A percentile compares a stretch with the other conserved stretches of the same genome.
Evolutionary conservation across 495 filamentous ascomycete genomes (phyloP).

Genomic region (Aspergillus ellipticus): DNA sequence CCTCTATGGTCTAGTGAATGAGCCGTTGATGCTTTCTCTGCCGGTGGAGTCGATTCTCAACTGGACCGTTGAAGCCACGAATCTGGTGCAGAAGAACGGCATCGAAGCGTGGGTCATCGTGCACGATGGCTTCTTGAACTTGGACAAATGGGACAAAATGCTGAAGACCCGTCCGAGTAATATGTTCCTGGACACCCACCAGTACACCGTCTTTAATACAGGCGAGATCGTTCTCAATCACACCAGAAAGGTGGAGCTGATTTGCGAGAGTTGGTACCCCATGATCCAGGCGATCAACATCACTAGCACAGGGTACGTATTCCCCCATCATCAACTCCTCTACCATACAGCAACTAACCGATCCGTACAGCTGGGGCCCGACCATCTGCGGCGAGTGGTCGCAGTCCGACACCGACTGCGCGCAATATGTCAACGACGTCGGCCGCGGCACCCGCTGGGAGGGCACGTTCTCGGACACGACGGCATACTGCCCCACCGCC

Average conservation of each 20-base stretch:
- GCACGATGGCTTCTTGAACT: conserved; percentile 80
- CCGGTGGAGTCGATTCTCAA: conserved; percentile 54
- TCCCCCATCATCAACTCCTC: background rate
- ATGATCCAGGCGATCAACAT: conserved; percentile 71
- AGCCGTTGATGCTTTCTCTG: conserved; percentile 73
- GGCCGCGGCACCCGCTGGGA: conserved; percentile 86
- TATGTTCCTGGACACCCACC: conserved; percentile 87
- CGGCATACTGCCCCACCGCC: conserved; percentile 66
- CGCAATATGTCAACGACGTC: conserved; percentile 83
- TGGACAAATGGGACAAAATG: conserved; percentile 73
- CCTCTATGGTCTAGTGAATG: conserved; percentile 84
- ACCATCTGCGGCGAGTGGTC: conserved; percentile 98
- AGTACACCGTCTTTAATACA: conserved; percentile 86
- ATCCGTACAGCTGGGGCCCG: conserved; percentile 66
- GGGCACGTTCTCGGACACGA: conserved; percentile 65
- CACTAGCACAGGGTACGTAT: conserved; percentile 61
- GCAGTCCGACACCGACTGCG: conserved; percentile 97
- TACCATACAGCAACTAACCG: conserved; percentile 2
- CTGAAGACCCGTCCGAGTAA: conserved; percentile 47
- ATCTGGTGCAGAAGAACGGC: conserved; percentile 66
- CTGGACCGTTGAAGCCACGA: conserved; percentile 65
- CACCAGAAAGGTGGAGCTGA: conserved; percentile 72
- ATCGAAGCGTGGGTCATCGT: conserved; percentile 64
- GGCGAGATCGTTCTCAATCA: conserved; percentile 71
- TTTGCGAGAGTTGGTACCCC: conserved; percentile 78